Conservation (phyloP, 129 eudicot genomes). For the Tanacetum coccineum region DNA sequence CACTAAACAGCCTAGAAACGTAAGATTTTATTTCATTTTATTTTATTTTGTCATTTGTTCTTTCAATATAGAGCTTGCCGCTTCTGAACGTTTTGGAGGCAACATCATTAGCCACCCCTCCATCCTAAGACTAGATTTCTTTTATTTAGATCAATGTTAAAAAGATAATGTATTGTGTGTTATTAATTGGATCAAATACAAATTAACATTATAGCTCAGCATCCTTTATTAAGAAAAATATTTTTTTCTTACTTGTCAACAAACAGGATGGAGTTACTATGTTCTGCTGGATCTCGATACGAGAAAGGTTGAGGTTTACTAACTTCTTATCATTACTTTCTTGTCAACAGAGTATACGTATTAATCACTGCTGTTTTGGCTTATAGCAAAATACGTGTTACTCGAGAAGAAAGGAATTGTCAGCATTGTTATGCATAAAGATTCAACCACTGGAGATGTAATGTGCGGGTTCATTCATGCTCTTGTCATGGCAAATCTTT, state of each 20-base stretch:
- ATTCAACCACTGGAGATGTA: slow-evolving; percentile 66
- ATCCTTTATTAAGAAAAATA: neutral
- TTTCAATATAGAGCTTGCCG: neutral
- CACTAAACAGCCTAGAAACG: slow-evolving; percentile 52
- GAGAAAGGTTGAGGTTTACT: slow-evolving; percentile 51
- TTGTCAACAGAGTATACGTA: slow-evolving; percentile 14
- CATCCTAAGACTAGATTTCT: too few species aligned
- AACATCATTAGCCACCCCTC: too few species aligned
- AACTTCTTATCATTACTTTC: neutral
- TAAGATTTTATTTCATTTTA: slow-evolving; percentile 40
- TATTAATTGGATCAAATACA: too few species aligned
- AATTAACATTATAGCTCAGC: neutral
- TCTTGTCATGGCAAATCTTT: slow-evolving; percentile 73
- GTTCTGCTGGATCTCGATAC: slow-evolving; percentile 61
- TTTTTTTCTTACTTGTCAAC: slow-evolving; percentile 15
- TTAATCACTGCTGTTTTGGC: slow-evolving; percentile 22
- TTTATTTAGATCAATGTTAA: too few species aligned
- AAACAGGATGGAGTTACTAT: slow-evolving; percentile 58
- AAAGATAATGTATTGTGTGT: too few species aligned
- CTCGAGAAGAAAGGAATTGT: slow-evolving; percentile 52
- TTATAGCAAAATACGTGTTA: slow-evolving; percentile 66
- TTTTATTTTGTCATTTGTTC: slow-evolving; percentile 2
- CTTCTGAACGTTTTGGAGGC: neutral
- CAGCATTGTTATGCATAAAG: slow-evolving; percentile 68
- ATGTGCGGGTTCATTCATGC: slow-evolving; percentile 78